A percentile compares a stretch with the other conserved stretches of the same genome.
Conservation (phyloP, 805 yeast genomes). For the Kodamaea kaohsiungensis region DNA sequence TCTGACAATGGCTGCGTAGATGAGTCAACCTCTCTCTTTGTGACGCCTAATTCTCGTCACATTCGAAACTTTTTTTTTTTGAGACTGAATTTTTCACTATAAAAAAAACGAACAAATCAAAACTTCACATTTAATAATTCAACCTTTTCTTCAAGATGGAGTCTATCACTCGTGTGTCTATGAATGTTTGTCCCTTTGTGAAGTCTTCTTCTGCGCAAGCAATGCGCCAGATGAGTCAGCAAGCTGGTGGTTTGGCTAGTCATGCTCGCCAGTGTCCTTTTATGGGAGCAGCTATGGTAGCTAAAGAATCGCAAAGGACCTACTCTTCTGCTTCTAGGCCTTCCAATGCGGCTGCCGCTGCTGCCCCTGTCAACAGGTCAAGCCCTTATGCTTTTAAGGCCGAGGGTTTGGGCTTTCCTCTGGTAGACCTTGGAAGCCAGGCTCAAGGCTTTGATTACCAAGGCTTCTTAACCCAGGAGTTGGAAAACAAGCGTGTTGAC, state of each 20-base stretch:
- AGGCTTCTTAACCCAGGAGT: conserved; percentile 65
- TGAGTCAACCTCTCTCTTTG: background rate
- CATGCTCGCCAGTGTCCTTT: conserved; percentile 86
- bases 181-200: conserved; percentile 83
- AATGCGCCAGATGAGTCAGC: conserved; percentile 55
- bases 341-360: conserved; percentile 46
- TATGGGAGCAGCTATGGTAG: conserved; percentile 74
- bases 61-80: background rate
- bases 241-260: conserved; percentile 44
- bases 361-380: conserved; percentile 17
- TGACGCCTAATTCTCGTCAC: background rate
- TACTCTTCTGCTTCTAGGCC: conserved; percentile 52
- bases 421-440: conserved; percentile 39
- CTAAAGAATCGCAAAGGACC: conserved; percentile 37
- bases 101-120: conserved; percentile 6
- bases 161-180: conserved; percentile 70
- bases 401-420: conserved; percentile 24
- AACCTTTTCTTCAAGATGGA: conserved; percentile 55
- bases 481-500: conserved; percentile 76
- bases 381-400: conserved; percentile 31
- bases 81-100: background rate
- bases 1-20: background rate
- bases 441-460: conserved; percentile 69
- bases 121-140: conserved; percentile 9
- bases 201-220: conserved; percentile 59